These are phyloP conservation scores for Olyra latifolia DNA, from an alignment of 176 grass and related monocot genomes.

Conservation along the genomic window DNA sequence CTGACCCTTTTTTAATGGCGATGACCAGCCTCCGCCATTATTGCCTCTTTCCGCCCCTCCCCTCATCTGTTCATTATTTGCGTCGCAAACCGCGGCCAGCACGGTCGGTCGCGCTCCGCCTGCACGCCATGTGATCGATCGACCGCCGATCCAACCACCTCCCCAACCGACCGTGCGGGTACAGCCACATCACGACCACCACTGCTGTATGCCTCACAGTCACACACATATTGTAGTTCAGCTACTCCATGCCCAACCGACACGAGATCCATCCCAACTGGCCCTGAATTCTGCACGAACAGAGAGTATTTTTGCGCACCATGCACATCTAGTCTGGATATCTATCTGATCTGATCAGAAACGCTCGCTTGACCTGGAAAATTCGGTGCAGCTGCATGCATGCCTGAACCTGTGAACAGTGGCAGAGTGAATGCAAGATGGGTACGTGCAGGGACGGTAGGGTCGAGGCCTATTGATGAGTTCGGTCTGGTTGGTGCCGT, in stretches of 20 bases:
- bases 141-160: conserved; percentile 25
- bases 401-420: too few species aligned
- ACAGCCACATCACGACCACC: background rate
- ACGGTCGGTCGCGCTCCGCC: background rate
- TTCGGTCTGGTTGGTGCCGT: background rate
- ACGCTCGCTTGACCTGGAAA: too few species aligned
- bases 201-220: too few species aligned
- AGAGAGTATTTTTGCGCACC: too few species aligned
- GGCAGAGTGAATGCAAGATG: too few species aligned
- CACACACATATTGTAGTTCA: too few species aligned
- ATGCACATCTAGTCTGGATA: too few species aligned
- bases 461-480: background rate
- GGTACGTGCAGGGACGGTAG: background rate
- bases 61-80: background rate
- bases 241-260: background rate
- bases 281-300: too few species aligned
- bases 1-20: background rate
- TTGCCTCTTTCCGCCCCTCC: background rate
- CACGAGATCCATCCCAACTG: background rate
- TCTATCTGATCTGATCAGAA: too few species aligned
- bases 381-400: too few species aligned
- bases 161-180: background rate
- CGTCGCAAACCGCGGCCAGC: background rate
- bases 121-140: conserved; percentile 20
- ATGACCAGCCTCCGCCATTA: background rate